These are phyloP conservation scores for Pichia nanzhaoensis DNA, from an alignment of 805 yeast species.

Conservation along the genomic window DNA sequence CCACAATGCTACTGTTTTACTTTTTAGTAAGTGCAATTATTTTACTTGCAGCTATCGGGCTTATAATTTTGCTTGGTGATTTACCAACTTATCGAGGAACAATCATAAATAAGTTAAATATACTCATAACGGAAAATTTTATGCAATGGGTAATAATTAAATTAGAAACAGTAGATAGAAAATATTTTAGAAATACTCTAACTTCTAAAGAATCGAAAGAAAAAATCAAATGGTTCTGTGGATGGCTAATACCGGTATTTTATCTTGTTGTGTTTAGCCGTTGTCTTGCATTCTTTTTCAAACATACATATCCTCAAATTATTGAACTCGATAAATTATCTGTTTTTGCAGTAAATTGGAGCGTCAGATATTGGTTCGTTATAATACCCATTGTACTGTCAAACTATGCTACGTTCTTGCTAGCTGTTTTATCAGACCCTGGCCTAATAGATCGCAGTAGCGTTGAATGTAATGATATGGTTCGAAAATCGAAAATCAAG, in stretches of 20 bases:
- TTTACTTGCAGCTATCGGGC: conserved; percentile 15
- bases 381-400: conserved; percentile 29
- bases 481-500: conserved; percentile 11
- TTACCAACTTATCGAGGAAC: conserved; percentile 36
- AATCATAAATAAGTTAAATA: conserved; percentile 21
- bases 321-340: conserved; percentile 10
- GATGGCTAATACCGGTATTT: conserved; percentile 40
- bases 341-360: conserved; percentile 6
- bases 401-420: conserved; percentile 32
- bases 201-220: conserved; percentile 10
- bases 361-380: conserved; percentile 14
- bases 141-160: background rate
- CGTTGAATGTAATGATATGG: background rate
- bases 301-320: conserved; percentile 16
- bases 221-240: conserved; percentile 17
- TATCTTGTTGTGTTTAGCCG: conserved; percentile 33
- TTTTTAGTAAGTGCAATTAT: conserved; percentile 5
- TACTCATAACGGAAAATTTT: conserved; percentile 11
- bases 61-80: conserved; percentile 42
- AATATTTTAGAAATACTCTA: conserved; percentile 21
- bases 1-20: background rate
- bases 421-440: conserved; percentile 38
- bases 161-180: conserved; percentile 21
- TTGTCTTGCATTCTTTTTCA: conserved; percentile 23
- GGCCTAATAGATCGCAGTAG: conserved; percentile 26